phyloP scores from a whole-genome alignment of 1,139 yeast genomes.

The Geotrichum bryndzae region DNA sequence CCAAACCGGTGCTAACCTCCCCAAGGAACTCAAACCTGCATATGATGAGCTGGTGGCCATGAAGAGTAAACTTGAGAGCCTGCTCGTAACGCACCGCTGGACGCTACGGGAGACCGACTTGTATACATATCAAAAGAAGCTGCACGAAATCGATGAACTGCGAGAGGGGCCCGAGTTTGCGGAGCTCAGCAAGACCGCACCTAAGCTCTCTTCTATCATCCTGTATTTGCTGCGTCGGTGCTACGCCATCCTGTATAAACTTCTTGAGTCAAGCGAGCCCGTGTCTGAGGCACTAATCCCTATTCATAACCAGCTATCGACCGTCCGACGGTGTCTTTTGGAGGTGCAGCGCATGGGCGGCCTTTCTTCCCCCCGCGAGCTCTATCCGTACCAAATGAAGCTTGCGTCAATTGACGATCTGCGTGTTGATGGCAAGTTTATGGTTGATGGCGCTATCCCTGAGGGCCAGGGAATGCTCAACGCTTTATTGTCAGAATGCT shows the following conservation, averaged over 20 bases:
- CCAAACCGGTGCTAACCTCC: conserved; percentile 39
- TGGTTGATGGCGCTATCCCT: conserved; percentile 80
- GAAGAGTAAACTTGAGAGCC: conserved; percentile 68
- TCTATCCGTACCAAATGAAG: conserved; percentile 93
- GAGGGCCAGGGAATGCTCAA: conserved; percentile 95
- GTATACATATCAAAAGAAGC: conserved; percentile 67
- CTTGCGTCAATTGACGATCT: conserved; percentile 81
- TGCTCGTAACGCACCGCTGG: conserved; percentile 91
- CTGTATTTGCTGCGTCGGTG: conserved; percentile 81
- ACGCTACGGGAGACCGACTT: conserved; percentile 92
- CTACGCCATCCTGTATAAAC: conserved; percentile 80
- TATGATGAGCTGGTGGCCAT: conserved; percentile 54
- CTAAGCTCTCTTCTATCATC: conserved; percentile 55
- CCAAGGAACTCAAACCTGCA: conserved; percentile 45
- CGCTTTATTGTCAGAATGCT: conserved; percentile 88
- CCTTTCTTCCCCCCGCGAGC: conserved; percentile 72
- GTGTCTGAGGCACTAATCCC: conserved; percentile 91
- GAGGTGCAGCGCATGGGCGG: conserved; percentile 94
- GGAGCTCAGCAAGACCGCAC: conserved; percentile 29
- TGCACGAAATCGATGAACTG: conserved; percentile 60
- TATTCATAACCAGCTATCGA: conserved; percentile 82
- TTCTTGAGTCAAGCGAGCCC: conserved; percentile 88
- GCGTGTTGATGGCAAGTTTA: conserved; percentile 85
- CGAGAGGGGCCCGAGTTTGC: conserved; percentile 56
- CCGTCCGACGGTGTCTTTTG: conserved; percentile 80